Percentiles rank a stretch among this genome's conserved stretches.
Evolutionary conservation across 768 basidiomycete species (phyloP).

Genomic region (Inosperma sp.): DNA sequence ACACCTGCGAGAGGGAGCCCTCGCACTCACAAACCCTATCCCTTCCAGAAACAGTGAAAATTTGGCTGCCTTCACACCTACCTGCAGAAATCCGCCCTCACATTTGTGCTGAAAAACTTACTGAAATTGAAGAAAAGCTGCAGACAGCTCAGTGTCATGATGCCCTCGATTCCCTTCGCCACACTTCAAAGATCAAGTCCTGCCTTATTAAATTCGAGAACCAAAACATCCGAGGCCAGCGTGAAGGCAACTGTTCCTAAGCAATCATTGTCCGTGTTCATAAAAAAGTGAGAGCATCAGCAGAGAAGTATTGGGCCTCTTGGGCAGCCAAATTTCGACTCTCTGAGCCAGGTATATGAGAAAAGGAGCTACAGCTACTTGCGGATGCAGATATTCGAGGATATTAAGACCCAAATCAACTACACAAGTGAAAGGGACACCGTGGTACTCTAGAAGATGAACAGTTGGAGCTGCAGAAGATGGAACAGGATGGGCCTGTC

Average conservation of each 20-base stretch:
- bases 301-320: slow-evolving; percentile 7
- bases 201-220: slow-evolving; percentile 2
- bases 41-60: not conserved
- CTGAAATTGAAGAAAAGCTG: slow-evolving; percentile 8
- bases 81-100: not conserved
- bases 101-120: not conserved
- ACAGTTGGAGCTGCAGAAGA: not conserved
- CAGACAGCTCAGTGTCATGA: slow-evolving; percentile 9
- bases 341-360: slow-evolving; percentile 10
- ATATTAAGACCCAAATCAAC: slow-evolving; percentile 13
- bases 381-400: slow-evolving; percentile 11
- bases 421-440: not conserved
- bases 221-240: slow-evolving; percentile 4
- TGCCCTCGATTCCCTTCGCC: slow-evolving; percentile 1
- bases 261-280: slow-evolving; percentile 9
- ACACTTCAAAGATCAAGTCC: slow-evolving; percentile 6
- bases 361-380: slow-evolving; percentile 1
- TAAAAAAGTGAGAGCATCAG: not conserved
- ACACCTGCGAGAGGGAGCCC: not conserved
- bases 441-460: slow-evolving; percentile 20
- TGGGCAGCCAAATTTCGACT: slow-evolving; percentile 10
- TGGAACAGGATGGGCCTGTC: not conserved
- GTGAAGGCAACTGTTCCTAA: not conserved
- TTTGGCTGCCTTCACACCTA: slow-evolving; percentile 11
- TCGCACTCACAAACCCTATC: too few species aligned